A percentile compares a stretch with the other conserved stretches of the same genome.
Conservation (phyloP, 164 flowering plant genomes). For the Stephania yunnanensis region DNA sequence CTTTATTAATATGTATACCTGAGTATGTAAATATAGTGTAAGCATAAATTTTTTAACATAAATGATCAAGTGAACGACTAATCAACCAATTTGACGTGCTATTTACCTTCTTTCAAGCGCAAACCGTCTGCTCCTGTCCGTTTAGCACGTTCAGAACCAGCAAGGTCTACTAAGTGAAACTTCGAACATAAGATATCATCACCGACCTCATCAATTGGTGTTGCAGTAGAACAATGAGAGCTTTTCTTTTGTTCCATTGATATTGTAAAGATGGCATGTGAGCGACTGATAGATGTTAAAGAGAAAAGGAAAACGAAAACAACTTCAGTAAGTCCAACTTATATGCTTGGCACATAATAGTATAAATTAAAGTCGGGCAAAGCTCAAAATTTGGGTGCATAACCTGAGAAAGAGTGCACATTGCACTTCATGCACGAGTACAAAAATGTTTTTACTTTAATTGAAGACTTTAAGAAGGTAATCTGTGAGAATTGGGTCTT, state of each 20-base stretch:
- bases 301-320: not conserved
- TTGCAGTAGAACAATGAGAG: constrained; percentile 14
- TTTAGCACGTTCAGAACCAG: constrained; percentile 96
- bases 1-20: constrained; percentile 96
- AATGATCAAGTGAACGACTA: not conserved
- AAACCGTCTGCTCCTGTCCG: constrained; percentile 94
- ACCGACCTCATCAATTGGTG: constrained; percentile 39
- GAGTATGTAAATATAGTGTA: not conserved
- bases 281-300: constrained; percentile 52
- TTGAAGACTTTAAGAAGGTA: not conserved
- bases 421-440: not conserved
- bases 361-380: not conserved
- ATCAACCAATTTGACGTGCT: not conserved
- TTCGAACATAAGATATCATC: constrained; percentile 84
- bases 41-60: not conserved
- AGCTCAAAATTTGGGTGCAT: not conserved
- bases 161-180: constrained; percentile 94
- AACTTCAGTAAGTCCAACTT: not conserved
- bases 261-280: constrained; percentile 99
- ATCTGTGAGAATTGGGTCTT: not conserved
- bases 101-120: constrained; percentile 91
- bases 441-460: not conserved
- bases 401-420: not conserved
- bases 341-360: not conserved
- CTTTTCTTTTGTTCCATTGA: constrained; percentile 79